Evolutionary conservation across 129 eudicot genomes (phyloP).

Genomic region (Tagetes patula): DNA sequence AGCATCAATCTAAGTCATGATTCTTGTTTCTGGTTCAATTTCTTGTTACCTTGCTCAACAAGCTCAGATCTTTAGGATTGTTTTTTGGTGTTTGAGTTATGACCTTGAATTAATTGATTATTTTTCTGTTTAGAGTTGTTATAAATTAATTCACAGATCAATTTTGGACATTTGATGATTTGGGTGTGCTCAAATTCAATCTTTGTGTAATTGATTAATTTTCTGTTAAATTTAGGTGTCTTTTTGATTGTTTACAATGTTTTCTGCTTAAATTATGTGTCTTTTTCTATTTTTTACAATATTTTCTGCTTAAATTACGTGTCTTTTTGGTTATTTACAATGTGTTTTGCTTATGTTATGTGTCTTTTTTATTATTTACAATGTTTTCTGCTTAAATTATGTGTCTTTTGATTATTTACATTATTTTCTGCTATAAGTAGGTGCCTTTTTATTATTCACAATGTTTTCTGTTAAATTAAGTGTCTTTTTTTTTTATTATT

Average conservation of each 20-base stretch:
- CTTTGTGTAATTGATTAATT: not conserved
- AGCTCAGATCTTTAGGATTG: constrained; percentile 15
- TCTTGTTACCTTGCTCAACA: not conserved
- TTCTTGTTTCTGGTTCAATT: constrained; percentile 13
- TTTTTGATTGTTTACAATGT: not conserved
- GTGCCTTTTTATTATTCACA: constrained; percentile 7
- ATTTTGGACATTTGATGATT: not conserved
- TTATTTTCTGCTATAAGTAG: not conserved
- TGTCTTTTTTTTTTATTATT: no score
- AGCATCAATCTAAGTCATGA: not conserved
- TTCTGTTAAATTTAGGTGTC: not conserved
- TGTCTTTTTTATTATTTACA: not conserved
- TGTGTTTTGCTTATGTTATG: no score
- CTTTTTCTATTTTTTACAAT: not conserved
- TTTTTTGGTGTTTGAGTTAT: constrained; percentile 10
- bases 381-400: no score
- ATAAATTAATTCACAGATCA: not conserved
- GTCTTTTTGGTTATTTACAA: not conserved
- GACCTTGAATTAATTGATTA: constrained; percentile 3
- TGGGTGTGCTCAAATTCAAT: not conserved
- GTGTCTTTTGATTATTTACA: no score
- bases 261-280: not conserved
- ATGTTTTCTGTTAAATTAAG: no score
- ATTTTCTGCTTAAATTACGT: not conserved
- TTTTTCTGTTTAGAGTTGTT: not conserved